These are phyloP conservation scores for Vaccinium myrtillus DNA, from an alignment of 148 eudicot genomes.

Conservation along the genomic window DNA sequence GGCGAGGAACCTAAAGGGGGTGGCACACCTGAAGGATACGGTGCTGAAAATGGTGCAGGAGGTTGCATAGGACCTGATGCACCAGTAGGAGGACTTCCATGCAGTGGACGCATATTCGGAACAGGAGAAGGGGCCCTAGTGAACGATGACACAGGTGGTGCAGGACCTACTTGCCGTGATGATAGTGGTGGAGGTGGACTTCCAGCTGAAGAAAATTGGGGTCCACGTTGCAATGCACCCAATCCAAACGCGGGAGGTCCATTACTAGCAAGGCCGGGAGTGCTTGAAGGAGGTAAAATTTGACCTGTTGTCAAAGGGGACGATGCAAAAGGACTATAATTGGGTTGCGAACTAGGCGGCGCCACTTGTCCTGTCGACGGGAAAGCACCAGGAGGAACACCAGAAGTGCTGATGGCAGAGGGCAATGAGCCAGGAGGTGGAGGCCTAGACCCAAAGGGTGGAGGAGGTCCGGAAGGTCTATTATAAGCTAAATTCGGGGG, in stretches of 20 bases:
- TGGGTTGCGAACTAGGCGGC: conserved; percentile 46
- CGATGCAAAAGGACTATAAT: conserved; percentile 51
- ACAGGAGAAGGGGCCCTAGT: conserved; percentile 49
- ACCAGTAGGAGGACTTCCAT: conserved; percentile 44
- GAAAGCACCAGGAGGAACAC: conserved; percentile 32
- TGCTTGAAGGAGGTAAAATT: conserved; percentile 32
- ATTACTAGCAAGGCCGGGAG: conserved; percentile 44
- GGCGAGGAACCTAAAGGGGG: conserved; percentile 32
- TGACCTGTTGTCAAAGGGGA: conserved; percentile 39
- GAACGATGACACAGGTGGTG: conserved; percentile 29
- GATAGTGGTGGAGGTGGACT: conserved; percentile 45
- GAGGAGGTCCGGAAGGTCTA: conserved; percentile 57
- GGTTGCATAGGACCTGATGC: conserved; percentile 41
- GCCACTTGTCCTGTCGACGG: conserved; percentile 36
- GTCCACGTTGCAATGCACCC: conserved; percentile 49
- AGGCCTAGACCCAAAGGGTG: conserved; percentile 59
- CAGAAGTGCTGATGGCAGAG: conserved; percentile 28
- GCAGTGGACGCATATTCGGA: conserved; percentile 50
- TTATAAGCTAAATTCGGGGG: conserved; percentile 43
- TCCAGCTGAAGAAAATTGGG: conserved; percentile 57
- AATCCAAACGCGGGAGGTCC: conserved; percentile 58
- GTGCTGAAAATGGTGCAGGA: conserved; percentile 41
- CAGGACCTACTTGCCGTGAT: conserved; percentile 53
- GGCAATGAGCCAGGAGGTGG: conserved; percentile 42
- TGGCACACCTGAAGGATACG: conserved; percentile 21